phyloP scores from a whole-genome alignment of 208 protist genomes.

The Leishmania martiniquensis region DNA sequence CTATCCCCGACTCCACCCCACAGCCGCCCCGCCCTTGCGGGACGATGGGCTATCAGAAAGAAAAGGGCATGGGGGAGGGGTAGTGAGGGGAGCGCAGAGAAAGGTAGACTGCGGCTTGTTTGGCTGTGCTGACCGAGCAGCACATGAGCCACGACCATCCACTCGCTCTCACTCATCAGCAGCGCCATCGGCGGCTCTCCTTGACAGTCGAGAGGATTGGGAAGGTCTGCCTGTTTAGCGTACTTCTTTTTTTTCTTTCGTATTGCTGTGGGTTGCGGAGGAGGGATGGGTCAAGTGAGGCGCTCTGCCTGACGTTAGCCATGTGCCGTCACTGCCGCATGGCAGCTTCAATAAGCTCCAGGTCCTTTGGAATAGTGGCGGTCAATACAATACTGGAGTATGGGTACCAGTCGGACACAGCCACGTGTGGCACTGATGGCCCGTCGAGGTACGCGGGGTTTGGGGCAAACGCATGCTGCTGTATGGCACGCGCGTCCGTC shows the following conservation, averaged over 20 bases:
- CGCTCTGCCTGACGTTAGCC: no score
- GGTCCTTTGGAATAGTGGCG: slow-evolving; percentile 56
- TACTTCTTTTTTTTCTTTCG: not conserved
- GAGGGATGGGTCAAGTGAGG: not conserved
- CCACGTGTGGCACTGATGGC: slow-evolving; percentile 1
- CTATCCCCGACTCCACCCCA: no score
- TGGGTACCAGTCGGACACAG: slow-evolving; percentile 40
- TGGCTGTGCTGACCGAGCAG: not conserved
- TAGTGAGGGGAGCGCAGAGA: not conserved
- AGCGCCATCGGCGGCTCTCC: not conserved
- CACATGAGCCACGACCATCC: not conserved
- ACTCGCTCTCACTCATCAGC: not conserved
- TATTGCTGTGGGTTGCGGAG: not conserved
- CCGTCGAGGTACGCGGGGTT: slow-evolving; percentile 17
- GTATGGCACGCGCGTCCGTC: slow-evolving; percentile 12
- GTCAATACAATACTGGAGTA: slow-evolving; percentile 54
- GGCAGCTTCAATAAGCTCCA: slow-evolving; percentile 20
- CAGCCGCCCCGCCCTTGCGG: no score
- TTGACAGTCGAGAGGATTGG: not conserved
- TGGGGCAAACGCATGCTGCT: slow-evolving; percentile 2
- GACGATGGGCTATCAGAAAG: no score
- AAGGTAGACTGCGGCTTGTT: not conserved
- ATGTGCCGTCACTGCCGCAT: slow-evolving; percentile 4
- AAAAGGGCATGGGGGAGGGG: not conserved
- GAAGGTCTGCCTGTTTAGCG: not conserved